Conservation (phyloP, 805 yeast genomes). For the Ogataea neopini region DNA sequence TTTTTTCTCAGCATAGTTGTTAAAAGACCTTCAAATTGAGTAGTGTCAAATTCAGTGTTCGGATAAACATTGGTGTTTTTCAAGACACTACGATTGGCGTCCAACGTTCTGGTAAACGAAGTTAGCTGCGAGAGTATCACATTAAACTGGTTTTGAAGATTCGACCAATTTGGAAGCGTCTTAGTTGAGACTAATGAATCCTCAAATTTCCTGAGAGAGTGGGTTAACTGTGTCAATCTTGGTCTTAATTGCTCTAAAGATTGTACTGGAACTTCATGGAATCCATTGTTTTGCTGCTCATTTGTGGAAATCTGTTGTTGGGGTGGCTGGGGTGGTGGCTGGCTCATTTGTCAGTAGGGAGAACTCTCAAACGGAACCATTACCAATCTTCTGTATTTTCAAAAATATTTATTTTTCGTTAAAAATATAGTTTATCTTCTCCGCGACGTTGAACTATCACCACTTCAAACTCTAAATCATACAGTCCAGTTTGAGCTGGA, state of each 20-base stretch:
- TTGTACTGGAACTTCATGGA: conserved; percentile 54
- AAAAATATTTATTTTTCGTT: not conserved
- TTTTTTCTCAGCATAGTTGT: conserved; percentile 87
- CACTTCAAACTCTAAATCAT: not conserved
- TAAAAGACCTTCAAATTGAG: conserved; percentile 77
- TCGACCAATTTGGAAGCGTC: conserved; percentile 52
- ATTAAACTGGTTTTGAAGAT: conserved; percentile 80
- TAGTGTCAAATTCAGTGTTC: conserved; percentile 77
- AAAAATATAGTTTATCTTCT: not conserved
- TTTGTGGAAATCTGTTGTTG: conserved; percentile 6
- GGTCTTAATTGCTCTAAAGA: conserved; percentile 64
- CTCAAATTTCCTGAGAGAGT: conserved; percentile 58
- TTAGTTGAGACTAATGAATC: conserved; percentile 48
- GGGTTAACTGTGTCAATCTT: conserved; percentile 60
- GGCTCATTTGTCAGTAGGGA: conserved; percentile 17
- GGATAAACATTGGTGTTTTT: conserved; percentile 80
- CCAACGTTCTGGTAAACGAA: conserved; percentile 71
- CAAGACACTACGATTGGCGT: conserved; percentile 58
- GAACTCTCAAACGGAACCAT: too few relatives aligned
- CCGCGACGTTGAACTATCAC: not conserved
- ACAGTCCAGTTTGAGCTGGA: not conserved
- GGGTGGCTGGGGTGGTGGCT: conserved; percentile 2
- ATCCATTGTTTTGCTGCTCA: conserved; percentile 17
- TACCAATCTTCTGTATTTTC: too few relatives aligned
- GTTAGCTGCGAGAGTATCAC: conserved; percentile 80